Conservation (phyloP, 208 protist species). For the Strigomonas galati region DNA sequence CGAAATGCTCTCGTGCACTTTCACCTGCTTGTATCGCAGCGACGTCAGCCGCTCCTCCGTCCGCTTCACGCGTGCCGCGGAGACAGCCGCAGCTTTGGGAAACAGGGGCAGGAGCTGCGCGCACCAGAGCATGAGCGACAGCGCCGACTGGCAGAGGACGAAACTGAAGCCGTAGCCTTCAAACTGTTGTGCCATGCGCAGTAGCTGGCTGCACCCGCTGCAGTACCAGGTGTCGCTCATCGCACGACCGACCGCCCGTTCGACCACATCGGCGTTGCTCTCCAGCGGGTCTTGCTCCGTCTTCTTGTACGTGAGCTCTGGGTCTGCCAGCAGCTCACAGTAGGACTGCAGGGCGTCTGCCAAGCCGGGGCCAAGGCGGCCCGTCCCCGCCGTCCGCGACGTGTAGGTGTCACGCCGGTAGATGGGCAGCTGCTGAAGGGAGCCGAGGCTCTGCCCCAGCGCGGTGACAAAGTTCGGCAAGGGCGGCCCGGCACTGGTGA, state of each 20-base stretch:
- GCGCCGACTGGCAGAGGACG: conserved; percentile 25
- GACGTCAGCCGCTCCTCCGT: conserved; percentile 9
- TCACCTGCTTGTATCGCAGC: conserved; percentile 9
- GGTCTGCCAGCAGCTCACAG: not conserved
- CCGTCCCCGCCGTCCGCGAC: not conserved
- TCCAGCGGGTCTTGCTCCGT: conserved; percentile 2
- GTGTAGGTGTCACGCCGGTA: not conserved
- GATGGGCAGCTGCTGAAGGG: not conserved
- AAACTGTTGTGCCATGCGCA: conserved; percentile 29
- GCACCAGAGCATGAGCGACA: conserved; percentile 60
- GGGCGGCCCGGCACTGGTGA: not conserved
- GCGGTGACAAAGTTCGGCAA: conserved; percentile 8
- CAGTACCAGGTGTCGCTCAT: conserved; percentile 35
- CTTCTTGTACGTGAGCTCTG: not conserved
- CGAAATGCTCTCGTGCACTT: conserved; percentile 19
- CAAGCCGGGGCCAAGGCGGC: not conserved
- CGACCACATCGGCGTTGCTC: not conserved
- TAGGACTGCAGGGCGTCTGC: not conserved
- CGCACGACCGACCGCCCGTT: conserved; percentile 23
- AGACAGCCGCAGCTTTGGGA: conserved; percentile 13
- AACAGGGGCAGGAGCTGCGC: conserved; percentile 44
- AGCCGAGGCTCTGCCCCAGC: not conserved
- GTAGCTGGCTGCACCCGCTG: conserved; percentile 42
- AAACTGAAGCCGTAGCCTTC: conserved; percentile 36
- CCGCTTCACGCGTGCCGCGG: conserved; percentile 11